A percentile compares a stretch with the other conserved stretches of the same genome.
Conservation (phyloP, 768 basidiomycete species). For the Lyophyllum atratum region DNA sequence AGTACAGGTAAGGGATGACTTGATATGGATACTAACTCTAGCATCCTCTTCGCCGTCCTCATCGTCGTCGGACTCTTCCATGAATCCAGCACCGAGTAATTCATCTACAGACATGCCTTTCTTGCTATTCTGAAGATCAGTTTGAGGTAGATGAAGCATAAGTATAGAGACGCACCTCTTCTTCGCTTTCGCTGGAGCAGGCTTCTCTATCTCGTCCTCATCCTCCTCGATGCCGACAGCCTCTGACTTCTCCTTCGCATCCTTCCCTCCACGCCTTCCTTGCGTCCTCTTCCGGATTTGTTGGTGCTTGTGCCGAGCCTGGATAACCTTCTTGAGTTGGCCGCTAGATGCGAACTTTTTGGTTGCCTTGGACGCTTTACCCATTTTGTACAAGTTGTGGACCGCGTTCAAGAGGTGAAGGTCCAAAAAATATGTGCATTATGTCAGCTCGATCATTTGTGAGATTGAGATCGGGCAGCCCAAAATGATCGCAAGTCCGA, state of each 20-base stretch:
- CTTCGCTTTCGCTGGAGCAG: constrained; percentile 12
- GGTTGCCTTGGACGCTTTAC: constrained; percentile 72
- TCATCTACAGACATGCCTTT: constrained; percentile 74
- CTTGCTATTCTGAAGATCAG: constrained; percentile 29
- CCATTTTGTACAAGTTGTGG: constrained; percentile 32
- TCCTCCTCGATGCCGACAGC: constrained; percentile 34
- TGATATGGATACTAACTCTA: constrained; percentile 12
- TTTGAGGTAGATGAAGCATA: no score
- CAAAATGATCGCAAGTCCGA: neutral
- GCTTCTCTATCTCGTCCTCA: constrained; percentile 31
- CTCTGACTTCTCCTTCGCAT: constrained; percentile 29
- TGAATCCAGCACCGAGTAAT: constrained; percentile 70
- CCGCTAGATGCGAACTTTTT: constrained; percentile 90
- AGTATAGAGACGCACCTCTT: constrained; percentile 12
- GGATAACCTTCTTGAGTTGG: constrained; percentile 84
- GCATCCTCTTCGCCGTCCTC: constrained; percentile 30
- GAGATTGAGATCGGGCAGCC: neutral
- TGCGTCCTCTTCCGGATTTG: constrained; percentile 73
- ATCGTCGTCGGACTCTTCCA: constrained; percentile 61
- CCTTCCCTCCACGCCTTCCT: constrained; percentile 51
- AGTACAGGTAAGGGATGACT: neutral
- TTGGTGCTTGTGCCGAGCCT: constrained; percentile 80
- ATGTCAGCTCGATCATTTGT: constrained; percentile 10
- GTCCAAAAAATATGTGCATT: constrained; percentile 15
- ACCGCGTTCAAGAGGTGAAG: neutral